Base-by-base conservation (phyloP, 177 flowering plant species). In the Vitis hybrid region DNA sequence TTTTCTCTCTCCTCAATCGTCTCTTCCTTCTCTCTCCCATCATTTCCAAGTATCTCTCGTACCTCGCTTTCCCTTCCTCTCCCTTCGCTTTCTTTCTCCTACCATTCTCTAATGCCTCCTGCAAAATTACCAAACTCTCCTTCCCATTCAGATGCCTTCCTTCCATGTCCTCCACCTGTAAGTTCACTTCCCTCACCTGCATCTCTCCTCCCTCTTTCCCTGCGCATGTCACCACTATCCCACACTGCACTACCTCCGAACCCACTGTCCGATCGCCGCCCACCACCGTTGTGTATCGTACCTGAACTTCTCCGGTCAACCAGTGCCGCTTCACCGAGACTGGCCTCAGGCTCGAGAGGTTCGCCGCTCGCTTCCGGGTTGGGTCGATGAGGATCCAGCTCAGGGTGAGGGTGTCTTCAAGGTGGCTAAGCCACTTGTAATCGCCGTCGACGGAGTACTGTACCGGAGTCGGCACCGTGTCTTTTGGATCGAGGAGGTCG, bases 351-450 rank as follows among this genome's bases (percentile, higher is more conserved):
- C 89, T 84, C 3, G 97, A 85, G 1, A 93, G 18, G 65, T 90
- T 85, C 45, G 81, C 86, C 12, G 95, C 83, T 3, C 87, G 77
- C 12, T 72, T 76, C 2, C 71, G 16, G 31, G 50, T 29, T 10
- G 90, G 87, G 74, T 93, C 91, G 49, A 91, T 70, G 14, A 85
- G 48, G 58, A 93, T 84, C 98, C 98, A 93, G 70, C 90, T 88
- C 58, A 93, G 52, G 0, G 70, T 83, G 76, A 92, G 39, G 7
- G 81, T 75, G 15, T 81, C 84, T 18, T 72, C 77, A 8, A 87
- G 61, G 9, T 70, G 70, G 10, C 14, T 22, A 16, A 26, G 70
- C 70, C 79, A 79, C 59, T 19, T 53, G 55, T 71, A 65, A 51
- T 62, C 69, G 2, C 63, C 67, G 0, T 31, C 63, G 1, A 61